Percentiles rank a stretch among this genome's conserved stretches.
Evolutionary conservation across 2,329 filamentous ascomycete genomes (phyloP).

Genomic region (Paraphoma chrysanthemicola): DNA sequence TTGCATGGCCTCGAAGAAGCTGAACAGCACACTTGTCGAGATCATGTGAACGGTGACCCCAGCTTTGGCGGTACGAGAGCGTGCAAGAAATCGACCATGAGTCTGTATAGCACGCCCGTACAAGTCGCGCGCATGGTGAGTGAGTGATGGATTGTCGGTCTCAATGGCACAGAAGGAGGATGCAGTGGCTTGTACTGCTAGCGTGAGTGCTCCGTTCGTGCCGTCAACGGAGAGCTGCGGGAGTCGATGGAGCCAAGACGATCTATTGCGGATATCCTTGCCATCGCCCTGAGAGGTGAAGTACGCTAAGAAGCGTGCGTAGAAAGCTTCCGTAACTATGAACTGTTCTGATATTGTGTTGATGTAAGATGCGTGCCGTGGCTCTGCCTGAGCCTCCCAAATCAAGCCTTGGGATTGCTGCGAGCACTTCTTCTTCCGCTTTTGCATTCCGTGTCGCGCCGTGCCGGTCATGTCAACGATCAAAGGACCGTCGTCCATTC

Average conservation of each 20-base stretch:
- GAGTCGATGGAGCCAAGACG: constrained; percentile 39
- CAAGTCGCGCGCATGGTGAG: constrained; percentile 27
- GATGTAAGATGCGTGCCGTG: not conserved
- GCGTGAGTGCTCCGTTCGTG: constrained; percentile 27
- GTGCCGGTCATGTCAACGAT: constrained; percentile 39
- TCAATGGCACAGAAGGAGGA: constrained; percentile 36
- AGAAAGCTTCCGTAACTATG: constrained; percentile 34
- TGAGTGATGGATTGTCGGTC: constrained; percentile 21
- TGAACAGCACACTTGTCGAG: constrained; percentile 39
- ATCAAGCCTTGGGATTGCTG: not conserved
- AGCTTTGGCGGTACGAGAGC: constrained; percentile 4
- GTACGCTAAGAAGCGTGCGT: constrained; percentile 31
- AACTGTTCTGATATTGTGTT: constrained; percentile 21
- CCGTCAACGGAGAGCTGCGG: constrained; percentile 30
- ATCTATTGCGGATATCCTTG: constrained; percentile 28
- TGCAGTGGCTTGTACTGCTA: constrained; percentile 37
- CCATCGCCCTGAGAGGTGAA: constrained; percentile 35
- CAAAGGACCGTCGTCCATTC: constrained; percentile 31
- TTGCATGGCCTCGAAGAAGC: constrained; percentile 42
- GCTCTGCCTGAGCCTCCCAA: not conserved
- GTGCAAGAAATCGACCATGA: constrained; percentile 23
- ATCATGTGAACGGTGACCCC: constrained; percentile 39
- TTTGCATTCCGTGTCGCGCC: constrained; percentile 22
- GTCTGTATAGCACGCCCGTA: constrained; percentile 36
- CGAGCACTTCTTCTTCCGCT: constrained; percentile 2